These are phyloP conservation scores for Patellaria atrata DNA, from an alignment of 495 filamentous ascomycete species.

Conservation along the genomic window DNA sequence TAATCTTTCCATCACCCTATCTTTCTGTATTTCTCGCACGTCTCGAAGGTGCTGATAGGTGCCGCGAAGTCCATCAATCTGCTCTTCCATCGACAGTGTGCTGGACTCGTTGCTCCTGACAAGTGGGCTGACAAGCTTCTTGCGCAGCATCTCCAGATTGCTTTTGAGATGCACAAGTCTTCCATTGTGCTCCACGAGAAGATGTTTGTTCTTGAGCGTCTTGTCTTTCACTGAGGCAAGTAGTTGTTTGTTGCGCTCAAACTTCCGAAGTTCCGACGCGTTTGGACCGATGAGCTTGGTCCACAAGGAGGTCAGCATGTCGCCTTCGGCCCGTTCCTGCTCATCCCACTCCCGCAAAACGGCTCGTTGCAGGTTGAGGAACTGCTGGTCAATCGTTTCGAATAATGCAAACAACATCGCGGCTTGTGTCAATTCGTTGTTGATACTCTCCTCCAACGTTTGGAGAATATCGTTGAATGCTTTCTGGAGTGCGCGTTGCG, in stretches of 20 bases:
- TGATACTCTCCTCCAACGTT: constrained; percentile 80
- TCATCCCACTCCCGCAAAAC: constrained; percentile 67
- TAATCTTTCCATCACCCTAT: constrained; percentile 66
- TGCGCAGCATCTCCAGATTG: constrained; percentile 60
- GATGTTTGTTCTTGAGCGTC: constrained; percentile 72
- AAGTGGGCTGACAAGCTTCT: constrained; percentile 67
- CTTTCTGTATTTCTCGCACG: constrained; percentile 63
- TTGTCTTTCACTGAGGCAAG: constrained; percentile 62
- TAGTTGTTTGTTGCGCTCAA: constrained; percentile 64
- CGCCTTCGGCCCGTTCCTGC: constrained; percentile 63
- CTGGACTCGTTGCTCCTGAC: constrained; percentile 53
- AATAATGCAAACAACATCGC: constrained; percentile 68
- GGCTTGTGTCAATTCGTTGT: constrained; percentile 62
- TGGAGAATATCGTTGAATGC: constrained; percentile 78
- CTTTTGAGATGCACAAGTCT: constrained; percentile 65
- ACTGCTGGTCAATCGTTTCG: constrained; percentile 75
- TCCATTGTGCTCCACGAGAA: constrained; percentile 70
- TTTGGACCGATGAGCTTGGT: constrained; percentile 65
- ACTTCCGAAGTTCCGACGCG: constrained; percentile 59
- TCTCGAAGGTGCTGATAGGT: constrained; percentile 60
- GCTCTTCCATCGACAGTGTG: constrained; percentile 61
- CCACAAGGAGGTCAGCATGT: constrained; percentile 75
- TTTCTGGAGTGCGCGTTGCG: constrained; percentile 61
- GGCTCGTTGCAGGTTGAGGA: constrained; percentile 73
- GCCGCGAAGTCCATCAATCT: constrained; percentile 66